These are phyloP conservation scores for Russula olivacea DNA, from an alignment of 768 basidiomycete genomes.

Conservation along the genomic window DNA sequence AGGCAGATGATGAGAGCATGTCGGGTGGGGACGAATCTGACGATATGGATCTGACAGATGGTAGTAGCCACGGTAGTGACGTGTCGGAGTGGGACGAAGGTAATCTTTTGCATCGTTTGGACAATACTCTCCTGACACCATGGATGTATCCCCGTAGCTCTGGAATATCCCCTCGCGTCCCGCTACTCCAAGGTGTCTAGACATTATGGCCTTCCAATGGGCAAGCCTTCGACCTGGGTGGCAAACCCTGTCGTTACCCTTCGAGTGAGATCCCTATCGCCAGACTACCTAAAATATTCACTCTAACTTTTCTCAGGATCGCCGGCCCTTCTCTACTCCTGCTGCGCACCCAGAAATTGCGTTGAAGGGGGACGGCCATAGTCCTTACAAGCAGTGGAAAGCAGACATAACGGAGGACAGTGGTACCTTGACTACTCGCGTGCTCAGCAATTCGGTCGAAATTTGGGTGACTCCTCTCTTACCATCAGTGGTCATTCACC, in stretches of 20 bases:
- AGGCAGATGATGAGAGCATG: conserved; percentile 46
- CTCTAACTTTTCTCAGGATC: conserved; percentile 4
- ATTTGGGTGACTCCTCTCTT: conserved; percentile 22
- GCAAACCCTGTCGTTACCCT: conserved; percentile 41
- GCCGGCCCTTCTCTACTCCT: conserved; percentile 3
- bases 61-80: conserved; percentile 34
- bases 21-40: conserved; percentile 78
- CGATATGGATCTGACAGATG: conserved; percentile 60
- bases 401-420: conserved; percentile 35
- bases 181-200: conserved; percentile 46
- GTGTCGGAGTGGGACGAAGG: conserved; percentile 46
- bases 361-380: neutral
- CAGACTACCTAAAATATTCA: neutral
- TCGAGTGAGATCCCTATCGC: conserved; percentile 22
- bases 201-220: conserved; percentile 40
- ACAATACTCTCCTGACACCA: neutral
- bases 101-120: conserved; percentile 26
- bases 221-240: conserved; percentile 41
- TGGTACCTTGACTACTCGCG: conserved; percentile 10
- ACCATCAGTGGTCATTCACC: conserved; percentile 10
- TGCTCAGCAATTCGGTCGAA: conserved; percentile 5
- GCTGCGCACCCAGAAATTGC: neutral
- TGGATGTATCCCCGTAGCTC: neutral
- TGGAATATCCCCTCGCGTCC: neutral
- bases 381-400: conserved; percentile 72